Percentiles rank a stretch among this genome's conserved stretches.
Evolutionary conservation across 2,329 filamentous ascomycete species (phyloP).

Genomic region (Aspergillus clavatus): DNA sequence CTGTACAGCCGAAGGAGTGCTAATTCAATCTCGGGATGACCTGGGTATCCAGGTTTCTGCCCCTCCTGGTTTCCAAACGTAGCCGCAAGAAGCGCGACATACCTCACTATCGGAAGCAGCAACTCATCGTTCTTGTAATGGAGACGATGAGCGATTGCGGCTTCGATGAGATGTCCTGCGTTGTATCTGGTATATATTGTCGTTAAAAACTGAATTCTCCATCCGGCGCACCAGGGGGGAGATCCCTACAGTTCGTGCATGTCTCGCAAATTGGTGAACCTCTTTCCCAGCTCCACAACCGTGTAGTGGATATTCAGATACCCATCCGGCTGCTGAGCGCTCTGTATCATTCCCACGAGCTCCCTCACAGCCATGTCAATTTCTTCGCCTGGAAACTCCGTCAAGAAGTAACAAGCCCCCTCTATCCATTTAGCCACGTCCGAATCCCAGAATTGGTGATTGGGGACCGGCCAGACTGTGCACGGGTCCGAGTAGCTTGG

Average conservation of each 20-base stretch:
- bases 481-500: constrained; percentile 49
- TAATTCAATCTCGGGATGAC: constrained; percentile 54
- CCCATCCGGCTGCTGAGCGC: constrained; percentile 55
- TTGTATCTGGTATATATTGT: constrained; percentile 50
- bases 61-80: constrained; percentile 49
- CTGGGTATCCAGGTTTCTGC: constrained; percentile 56
- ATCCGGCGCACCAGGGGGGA: background rate
- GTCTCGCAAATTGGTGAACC: constrained; percentile 57
- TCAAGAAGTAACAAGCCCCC: constrained; percentile 53
- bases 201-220: background rate
- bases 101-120: constrained; percentile 50
- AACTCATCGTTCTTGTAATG: constrained; percentile 50
- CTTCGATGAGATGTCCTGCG: constrained; percentile 58
- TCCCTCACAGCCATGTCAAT: constrained; percentile 51
- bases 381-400: constrained; percentile 42
- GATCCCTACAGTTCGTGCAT: constrained; percentile 55
- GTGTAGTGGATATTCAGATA: constrained; percentile 62
- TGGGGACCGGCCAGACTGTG: constrained; percentile 53
- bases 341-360: constrained; percentile 54
- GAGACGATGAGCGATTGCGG: constrained; percentile 52
- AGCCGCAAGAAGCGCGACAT: constrained; percentile 49
- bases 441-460: constrained; percentile 58
- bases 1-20: constrained; percentile 46
- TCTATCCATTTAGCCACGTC: constrained; percentile 60
- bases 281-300: constrained; percentile 51